phyloP scores from a whole-genome alignment of 116 monocot genomes.

The Trichopus zeylanicus region DNA sequence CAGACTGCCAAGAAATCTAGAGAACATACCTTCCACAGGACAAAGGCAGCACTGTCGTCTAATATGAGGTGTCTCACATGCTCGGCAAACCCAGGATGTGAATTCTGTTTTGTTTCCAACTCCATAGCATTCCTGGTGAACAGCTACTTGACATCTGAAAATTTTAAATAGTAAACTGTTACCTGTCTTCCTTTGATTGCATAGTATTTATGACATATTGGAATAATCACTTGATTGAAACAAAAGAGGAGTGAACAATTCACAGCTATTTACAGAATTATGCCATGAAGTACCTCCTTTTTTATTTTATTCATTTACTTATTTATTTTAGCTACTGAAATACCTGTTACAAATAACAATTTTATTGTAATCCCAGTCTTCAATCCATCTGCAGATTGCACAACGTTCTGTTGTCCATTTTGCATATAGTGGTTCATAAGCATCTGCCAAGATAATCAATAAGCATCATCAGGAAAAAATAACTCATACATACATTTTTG shows the following conservation, averaged over 20 bases:
- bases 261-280: not conserved
- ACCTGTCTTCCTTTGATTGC: not conserved
- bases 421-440: slow-evolving; percentile 44
- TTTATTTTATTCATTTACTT: no score
- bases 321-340: no score
- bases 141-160: slow-evolving; percentile 96
- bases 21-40: slow-evolving; percentile 74
- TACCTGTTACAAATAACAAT: slow-evolving; percentile 81
- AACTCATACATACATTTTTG: not conserved
- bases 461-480: not conserved
- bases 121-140: slow-evolving; percentile 99
- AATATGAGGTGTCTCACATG: slow-evolving; percentile 72
- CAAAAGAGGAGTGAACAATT: not conserved
- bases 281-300: no score
- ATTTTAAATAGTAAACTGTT: not conserved
- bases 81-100: slow-evolving; percentile 93
- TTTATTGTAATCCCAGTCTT: slow-evolving; percentile 83
- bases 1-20: not conserved
- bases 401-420: slow-evolving; percentile 82
- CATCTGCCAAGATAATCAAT: slow-evolving; percentile 25
- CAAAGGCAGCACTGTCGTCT: slow-evolving; percentile 84
- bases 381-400: slow-evolving; percentile 75
- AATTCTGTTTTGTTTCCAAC: slow-evolving; percentile 56
- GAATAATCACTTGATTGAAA: not conserved
- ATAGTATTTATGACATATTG: not conserved